Base-by-base conservation (phyloP, 2,329 filamentous ascomycete species). In the Botrytis tulipae region DNA sequence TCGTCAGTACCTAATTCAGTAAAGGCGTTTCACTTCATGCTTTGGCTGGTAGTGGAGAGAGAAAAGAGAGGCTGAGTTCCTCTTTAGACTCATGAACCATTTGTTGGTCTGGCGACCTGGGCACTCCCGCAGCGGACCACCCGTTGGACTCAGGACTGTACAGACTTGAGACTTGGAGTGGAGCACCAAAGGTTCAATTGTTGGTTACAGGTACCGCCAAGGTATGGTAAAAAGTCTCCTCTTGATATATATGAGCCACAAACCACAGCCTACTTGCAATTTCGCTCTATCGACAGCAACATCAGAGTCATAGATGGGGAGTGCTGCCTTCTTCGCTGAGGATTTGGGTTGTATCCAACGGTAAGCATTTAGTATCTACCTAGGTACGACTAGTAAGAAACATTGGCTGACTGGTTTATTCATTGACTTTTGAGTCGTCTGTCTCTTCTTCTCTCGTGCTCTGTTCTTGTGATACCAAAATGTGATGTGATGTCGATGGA, bases 121-220 rank as follows among this genome's bases (percentile, higher is more conserved):
- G 65, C 65, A 67, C 65, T 67, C 65, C 65, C 65, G 65, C 65
- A 67, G 46, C 46, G 65, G 65, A 67, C 32, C 44, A 51, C 22
- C 63, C 63, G 63, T 51, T 54, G 22, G 16, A 57, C 51, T 29
- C 51, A 29, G 51, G 8, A 18, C n/a, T 57, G 51, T 18, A 54
- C 46, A 40, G 65, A 54, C 32, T 54, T 40, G 46, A 40, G 46
- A 54, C 40, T 54, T 8, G 32, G 25, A n/a, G 44, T 68, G 65
- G 65, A 54, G 65, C 22, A 57, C 7, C 29, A 25, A 42, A 40
- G 46, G 35, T 42, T 16, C 14, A 37, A 37, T 16, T 37, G 25
- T 68, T 54, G 65, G 46, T 57, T 54, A 51, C 32, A 37, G 44
- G 40, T 40, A 18, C 63, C 44, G 63, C 46, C 32, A n/a, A 25